Conservation (phyloP, 2,329 filamentous ascomycete genomes). For the Niveomyces coronatus region DNA sequence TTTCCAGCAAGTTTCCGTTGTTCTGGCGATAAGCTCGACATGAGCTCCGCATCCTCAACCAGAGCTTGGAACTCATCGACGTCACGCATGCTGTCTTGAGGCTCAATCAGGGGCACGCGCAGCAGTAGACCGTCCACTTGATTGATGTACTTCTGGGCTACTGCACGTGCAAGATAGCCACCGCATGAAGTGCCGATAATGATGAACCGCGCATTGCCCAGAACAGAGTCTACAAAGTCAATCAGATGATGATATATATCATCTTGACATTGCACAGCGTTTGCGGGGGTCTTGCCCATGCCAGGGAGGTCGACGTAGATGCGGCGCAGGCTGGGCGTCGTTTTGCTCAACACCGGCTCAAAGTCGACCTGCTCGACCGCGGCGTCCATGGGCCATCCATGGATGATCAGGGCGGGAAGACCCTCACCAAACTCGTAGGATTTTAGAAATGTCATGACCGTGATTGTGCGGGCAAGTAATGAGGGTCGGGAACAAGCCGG, state of each 20-base stretch:
- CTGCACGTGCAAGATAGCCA: constrained; percentile 11
- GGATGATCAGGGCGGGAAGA: constrained; percentile 9
- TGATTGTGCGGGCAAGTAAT: too few relatives aligned
- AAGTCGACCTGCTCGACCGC: constrained; percentile 9
- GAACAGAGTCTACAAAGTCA: constrained; percentile 7
- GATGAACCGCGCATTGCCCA: constrained; percentile 5
- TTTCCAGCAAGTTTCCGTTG: constrained; percentile 9
- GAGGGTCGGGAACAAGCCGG: too few relatives aligned
- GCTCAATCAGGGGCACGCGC: constrained; percentile 11
- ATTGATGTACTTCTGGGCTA: constrained; percentile 6
- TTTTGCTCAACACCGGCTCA: constrained; percentile 11
- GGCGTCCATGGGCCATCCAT: constrained; percentile 10
- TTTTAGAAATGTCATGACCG: constrained; percentile 3
- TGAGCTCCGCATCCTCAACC: constrained; percentile 7
- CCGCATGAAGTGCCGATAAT: constrained; percentile 11
- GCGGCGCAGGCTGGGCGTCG: constrained; percentile 5
- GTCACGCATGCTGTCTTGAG: constrained; percentile 6
- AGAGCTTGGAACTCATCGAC: constrained; percentile 7
- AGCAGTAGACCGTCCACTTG: constrained; percentile 11
- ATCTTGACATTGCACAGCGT: constrained; percentile 5
- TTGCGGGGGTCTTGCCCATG: constrained; percentile 9
- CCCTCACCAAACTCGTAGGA: constrained; percentile 10
- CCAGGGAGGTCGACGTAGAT: constrained; percentile 12
- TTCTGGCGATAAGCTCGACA: constrained; percentile 1
- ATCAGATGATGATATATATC: constrained; percentile 7